A percentile compares a stretch with the other conserved stretches of the same genome.
These are phyloP conservation scores for Alternaria atra DNA, from an alignment of 2,329 filamentous ascomycete species.

Conservation along the genomic window DNA sequence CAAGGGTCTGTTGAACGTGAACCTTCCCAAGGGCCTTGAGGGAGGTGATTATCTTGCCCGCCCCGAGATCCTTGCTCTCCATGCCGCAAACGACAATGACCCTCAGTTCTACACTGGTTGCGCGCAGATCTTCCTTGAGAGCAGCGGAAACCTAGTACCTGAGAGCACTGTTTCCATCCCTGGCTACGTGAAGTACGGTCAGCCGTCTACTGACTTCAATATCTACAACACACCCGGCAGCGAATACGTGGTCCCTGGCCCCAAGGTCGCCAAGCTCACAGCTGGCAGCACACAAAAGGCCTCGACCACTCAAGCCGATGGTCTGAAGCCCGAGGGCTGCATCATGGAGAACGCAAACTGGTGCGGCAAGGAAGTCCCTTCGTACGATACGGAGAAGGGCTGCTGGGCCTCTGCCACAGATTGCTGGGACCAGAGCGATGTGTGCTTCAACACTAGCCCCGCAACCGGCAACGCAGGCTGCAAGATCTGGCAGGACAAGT, in stretches of 20 bases:
- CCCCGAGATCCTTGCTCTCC: constrained; percentile 74
- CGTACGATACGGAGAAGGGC: constrained; percentile 63
- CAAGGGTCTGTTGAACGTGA: constrained; percentile 69
- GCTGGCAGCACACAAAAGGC: constrained; percentile 22
- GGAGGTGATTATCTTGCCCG: constrained; percentile 76
- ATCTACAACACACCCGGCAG: constrained; percentile 63
- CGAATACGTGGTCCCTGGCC: constrained; percentile 66
- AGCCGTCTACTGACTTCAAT: constrained; percentile 69
- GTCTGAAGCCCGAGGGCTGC: constrained; percentile 64
- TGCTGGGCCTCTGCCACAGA: constrained; percentile 64
- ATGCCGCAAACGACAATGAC: constrained; percentile 63
- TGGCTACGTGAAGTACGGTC: constrained; percentile 66
- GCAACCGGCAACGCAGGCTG: constrained; percentile 70
- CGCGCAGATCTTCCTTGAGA: constrained; percentile 72
- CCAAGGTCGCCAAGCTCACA: constrained; percentile 61
- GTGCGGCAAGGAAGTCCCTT: constrained; percentile 70
- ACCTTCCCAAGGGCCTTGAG: constrained; percentile 68
- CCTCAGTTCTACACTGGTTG: constrained; percentile 79
- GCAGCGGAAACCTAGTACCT: constrained; percentile 58
- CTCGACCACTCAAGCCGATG: constrained; percentile 54
- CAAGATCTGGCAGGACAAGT: constrained; percentile 70
- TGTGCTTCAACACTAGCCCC: constrained; percentile 68
- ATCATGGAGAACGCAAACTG: constrained; percentile 76
- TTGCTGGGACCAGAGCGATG: constrained; percentile 65
- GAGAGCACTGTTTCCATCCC: constrained; percentile 70